phyloP scores from a whole-genome alignment of 83 land plant species.

The Picea engelmannii region DNA sequence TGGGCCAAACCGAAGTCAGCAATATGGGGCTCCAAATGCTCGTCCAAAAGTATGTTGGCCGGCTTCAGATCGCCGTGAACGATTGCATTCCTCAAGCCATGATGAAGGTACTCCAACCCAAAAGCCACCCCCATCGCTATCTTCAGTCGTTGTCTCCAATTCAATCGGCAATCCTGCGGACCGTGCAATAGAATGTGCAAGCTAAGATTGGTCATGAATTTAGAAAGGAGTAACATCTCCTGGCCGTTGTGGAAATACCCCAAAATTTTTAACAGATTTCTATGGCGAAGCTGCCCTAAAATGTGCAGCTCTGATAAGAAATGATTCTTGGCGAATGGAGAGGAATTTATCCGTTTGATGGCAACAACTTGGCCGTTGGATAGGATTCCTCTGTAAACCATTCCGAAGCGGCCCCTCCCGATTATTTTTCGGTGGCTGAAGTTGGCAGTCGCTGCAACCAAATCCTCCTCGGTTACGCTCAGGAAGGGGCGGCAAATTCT shows the following conservation, averaged over 20 bases:
- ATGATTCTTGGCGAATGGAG: neutral
- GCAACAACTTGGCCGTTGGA: slow-evolving; percentile 29
- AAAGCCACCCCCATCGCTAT: slow-evolving; percentile 55
- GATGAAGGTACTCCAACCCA: slow-evolving; percentile 64
- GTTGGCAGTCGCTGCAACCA: slow-evolving; percentile 22
- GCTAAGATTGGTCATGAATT: slow-evolving; percentile 34
- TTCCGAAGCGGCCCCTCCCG: slow-evolving; percentile 36
- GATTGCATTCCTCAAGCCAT: slow-evolving; percentile 49
- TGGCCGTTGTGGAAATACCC: slow-evolving; percentile 29
- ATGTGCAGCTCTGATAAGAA: neutral
- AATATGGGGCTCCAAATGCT: slow-evolving; percentile 41
- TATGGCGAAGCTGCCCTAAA: slow-evolving; percentile 21
- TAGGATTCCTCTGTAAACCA: slow-evolving; percentile 29
- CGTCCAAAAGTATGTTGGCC: slow-evolving; percentile 70
- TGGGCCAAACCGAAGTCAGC: slow-evolving; percentile 73
- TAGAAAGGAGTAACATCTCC: slow-evolving; percentile 3
- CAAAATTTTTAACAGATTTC: slow-evolving; percentile 31
- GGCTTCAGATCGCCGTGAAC: slow-evolving; percentile 76
- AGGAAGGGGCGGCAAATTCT: neutral
- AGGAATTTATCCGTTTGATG: slow-evolving; percentile 19
- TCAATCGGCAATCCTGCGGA: slow-evolving; percentile 2
- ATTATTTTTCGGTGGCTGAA: slow-evolving; percentile 21
- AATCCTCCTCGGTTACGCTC: slow-evolving; percentile 11
- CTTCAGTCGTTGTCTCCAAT: slow-evolving; percentile 37
- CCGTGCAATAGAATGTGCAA: slow-evolving; percentile 32